Evolutionary conservation across 2,329 filamentous ascomycete species (phyloP).

Genomic region (Ceratocystis albifundus): DNA sequence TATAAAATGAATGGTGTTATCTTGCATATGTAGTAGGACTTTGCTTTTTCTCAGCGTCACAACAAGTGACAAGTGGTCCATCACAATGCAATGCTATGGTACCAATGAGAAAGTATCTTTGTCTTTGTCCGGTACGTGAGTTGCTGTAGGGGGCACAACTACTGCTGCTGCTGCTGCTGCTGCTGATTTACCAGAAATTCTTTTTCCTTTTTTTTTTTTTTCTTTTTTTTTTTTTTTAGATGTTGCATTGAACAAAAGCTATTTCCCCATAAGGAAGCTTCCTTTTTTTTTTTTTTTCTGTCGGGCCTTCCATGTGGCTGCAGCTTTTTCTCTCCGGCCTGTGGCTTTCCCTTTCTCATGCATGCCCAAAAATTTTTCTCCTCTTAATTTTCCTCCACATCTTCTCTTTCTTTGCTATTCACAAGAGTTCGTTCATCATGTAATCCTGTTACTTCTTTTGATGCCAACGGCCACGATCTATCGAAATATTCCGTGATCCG

Average conservation of each 20-base stretch:
- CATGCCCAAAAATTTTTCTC: not conserved
- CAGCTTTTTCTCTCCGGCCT: constrained; percentile 2
- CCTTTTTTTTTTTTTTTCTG: constrained; percentile 9
- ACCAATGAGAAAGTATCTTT: not conserved
- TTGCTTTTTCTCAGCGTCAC: no score
- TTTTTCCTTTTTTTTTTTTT: not conserved
- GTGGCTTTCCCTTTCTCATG: constrained; percentile 4
- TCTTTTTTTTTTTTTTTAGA: not conserved
- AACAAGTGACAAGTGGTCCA: no score
- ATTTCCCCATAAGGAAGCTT: not conserved
- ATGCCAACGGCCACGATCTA: not conserved
- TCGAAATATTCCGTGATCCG: not conserved
- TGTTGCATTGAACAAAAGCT: constrained; percentile 7
- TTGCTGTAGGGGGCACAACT: no score
- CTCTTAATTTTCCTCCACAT: not conserved
- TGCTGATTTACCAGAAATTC: no score
- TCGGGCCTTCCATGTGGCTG: constrained; percentile 16
- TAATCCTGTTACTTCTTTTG: not conserved
- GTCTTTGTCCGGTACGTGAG: not conserved
- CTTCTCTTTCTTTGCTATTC: not conserved
- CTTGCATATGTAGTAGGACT: not conserved
- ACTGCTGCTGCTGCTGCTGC: no score
- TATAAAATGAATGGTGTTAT: not conserved
- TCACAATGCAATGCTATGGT: no score
- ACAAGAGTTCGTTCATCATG: not conserved